Evolutionary conservation across 768 basidiomycete genomes (phyloP).

Genomic region (Coprinopsis sp.): DNA sequence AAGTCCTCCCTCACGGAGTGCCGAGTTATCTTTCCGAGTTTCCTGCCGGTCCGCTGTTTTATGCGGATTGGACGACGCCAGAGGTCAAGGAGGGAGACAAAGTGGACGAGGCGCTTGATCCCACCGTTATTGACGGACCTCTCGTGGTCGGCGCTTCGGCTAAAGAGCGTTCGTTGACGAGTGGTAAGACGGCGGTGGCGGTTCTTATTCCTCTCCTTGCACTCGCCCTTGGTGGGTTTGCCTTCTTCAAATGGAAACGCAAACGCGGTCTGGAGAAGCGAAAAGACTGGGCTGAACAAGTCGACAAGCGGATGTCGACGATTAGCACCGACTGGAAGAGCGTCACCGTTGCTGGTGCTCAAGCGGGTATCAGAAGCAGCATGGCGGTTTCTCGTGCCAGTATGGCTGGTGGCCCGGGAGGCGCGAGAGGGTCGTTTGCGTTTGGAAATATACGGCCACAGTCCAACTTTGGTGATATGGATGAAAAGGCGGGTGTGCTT

Average conservation of each 20-base stretch:
- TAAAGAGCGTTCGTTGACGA: conserved; percentile 29
- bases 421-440: conserved; percentile 40
- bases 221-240: conserved; percentile 35
- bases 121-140: conserved; percentile 30
- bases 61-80: conserved; percentile 53
- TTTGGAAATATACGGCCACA: conserved; percentile 50
- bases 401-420: conserved; percentile 14
- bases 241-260: conserved; percentile 55
- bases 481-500: conserved; percentile 26
- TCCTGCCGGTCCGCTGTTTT: conserved; percentile 68
- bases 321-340: conserved; percentile 76
- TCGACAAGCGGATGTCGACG: conserved; percentile 83
- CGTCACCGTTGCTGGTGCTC: conserved; percentile 64
- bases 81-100: conserved; percentile 27
- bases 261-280: conserved; percentile 45
- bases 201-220: conserved; percentile 64
- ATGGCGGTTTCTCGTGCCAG: conserved; percentile 48
- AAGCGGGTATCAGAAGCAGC: conserved; percentile 66
- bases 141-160: conserved; percentile 34
- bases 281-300: conserved; percentile 54
- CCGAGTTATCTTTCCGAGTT: conserved; percentile 48
- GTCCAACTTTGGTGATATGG: conserved; percentile 41
- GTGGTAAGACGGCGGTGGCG: conserved; percentile 60
- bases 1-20: conserved; percentile 47
- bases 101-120: conserved; percentile 37